Evolutionary conservation across 1,284 basidiomycete genomes (phyloP), one percentile per base, ranked within the genome.

Genomic region (Cerrena zonata): DNA sequence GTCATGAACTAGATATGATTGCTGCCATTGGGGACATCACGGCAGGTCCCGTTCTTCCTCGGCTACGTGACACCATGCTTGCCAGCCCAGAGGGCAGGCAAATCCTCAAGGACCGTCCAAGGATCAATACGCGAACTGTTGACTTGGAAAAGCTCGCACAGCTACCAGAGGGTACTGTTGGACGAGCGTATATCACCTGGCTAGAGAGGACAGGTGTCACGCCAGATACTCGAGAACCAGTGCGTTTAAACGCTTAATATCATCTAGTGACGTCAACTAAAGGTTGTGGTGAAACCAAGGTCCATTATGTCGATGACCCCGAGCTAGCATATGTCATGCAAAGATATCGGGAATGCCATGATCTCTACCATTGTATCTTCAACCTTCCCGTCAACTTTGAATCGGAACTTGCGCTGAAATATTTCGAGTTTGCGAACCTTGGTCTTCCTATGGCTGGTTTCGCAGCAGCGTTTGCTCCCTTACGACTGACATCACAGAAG

Each of bases 271-370:
- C n/a, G n/a, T n/a, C n/a, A 4, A 30, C 18, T 15, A 27, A 5
- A n/a, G n/a, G n/a, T 39, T 7, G 26, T n/a, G 42, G 38, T 34
- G 45, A 23, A 36, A 44, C 40, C 24, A 18, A 89, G 92, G 92
- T 96, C 3, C 89, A 87, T 58, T 98, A 97, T 66, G 89, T 99
- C 58, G 81, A 91, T 62, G 92, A 95, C 58, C 90, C 92, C 1
- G 91, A 94, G 61, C 79, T 95, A 11, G 94, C 94, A 24, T 96
- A 97, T 67, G 91, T 98, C 50, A 94, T 99, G 86, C 92, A 96
- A 60, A 86, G 96, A 40, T 99, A 99, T 67, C 88, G 96, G 36
- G 94, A 99, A 72, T 95, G 90, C 58, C 95, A 98, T 70, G 92
- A 98, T 70, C 87, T 96, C 61, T 96, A 96, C 66, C 95, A 98